phyloP scores from a whole-genome alignment of 2,329 filamentous ascomycete genomes.

The Ascochyta lentis region DNA sequence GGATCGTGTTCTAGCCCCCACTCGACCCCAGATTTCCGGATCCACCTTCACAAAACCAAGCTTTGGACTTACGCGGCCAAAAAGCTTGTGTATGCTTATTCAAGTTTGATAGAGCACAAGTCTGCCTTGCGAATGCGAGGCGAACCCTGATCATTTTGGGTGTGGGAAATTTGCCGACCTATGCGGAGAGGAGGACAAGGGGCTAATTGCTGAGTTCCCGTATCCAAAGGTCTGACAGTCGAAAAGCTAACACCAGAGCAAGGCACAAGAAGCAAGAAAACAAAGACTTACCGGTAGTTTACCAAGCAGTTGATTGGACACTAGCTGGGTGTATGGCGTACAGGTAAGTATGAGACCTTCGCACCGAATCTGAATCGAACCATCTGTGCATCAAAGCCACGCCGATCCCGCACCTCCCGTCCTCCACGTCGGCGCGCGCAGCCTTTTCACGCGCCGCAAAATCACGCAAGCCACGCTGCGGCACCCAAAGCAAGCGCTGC shows the following conservation, averaged over 20 bases:
- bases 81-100: constrained; percentile 14
- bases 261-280: neutral
- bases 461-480: constrained; percentile 18
- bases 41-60: constrained; percentile 9
- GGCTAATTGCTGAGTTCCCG: neutral
- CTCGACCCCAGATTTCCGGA: constrained; percentile 7
- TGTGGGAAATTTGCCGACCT: neutral
- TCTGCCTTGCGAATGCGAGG: neutral
- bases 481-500: constrained; percentile 11
- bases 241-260: neutral
- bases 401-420: neutral
- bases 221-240: neutral
- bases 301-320: neutral
- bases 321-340: neutral
- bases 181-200: neutral
- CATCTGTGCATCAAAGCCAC: neutral
- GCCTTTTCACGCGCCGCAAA: neutral
- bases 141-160: neutral
- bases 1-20: constrained; percentile 5
- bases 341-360: neutral
- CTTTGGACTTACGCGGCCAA: constrained; percentile 3
- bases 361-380: neutral
- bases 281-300: neutral
- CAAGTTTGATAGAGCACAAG: neutral
- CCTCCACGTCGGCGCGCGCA: no score